Base-by-base conservation (phyloP, 176 grass and related monocot species). In the Eleusine indica region DNA sequence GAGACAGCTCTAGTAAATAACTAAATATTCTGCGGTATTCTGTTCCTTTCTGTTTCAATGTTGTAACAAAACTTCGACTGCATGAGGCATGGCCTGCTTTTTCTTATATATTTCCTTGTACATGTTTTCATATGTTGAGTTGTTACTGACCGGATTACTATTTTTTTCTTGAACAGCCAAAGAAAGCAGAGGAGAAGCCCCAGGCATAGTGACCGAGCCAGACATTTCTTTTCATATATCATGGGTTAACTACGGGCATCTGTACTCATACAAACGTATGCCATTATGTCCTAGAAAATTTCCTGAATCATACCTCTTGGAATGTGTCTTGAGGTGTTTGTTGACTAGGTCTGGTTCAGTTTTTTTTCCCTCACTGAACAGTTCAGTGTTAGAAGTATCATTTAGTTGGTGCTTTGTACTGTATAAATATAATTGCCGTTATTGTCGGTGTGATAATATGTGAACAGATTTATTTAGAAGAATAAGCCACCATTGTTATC, bases 111-210 rank as follows among this genome's bases (percentile, higher is more conserved):
- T 80, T 80, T 80, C 4, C 47, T 53, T 54, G 12, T 11, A 35
- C 5, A 9, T 1, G 22, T 63, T 63, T 29, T 35, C 16, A 25
- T 53, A 40, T 60, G 39, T 13, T 44, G 42, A 77, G 60, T 76
- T 28, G 32, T 86, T 6, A 9, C 41, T 75, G 48, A 68, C 42
- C 56, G 49, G 38, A 14, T 77, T 78, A 53, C 16, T 41, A 61
- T 78, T 0, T 79, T 75, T 81, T 2, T 66, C 15, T 67, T 37
- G 32, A 14, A 9, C 94, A 93, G 94, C 94, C 94, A 37, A 97
- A 93, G 74, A 97, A 93, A 84, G 94, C 94, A 0, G 91, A 97
- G 88, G 94, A 93, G 21, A 97, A 97, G 79, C 66, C 87, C 65
- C 91, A 91, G 78, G 86, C 84, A 53, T 74, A 87, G 41, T 89